A percentile compares a stretch with the other conserved stretches of the same genome.
Evolutionary conservation across 805 yeast genomes (phyloP).

Genomic region (Metschnikowia aberdeeniae): DNA sequence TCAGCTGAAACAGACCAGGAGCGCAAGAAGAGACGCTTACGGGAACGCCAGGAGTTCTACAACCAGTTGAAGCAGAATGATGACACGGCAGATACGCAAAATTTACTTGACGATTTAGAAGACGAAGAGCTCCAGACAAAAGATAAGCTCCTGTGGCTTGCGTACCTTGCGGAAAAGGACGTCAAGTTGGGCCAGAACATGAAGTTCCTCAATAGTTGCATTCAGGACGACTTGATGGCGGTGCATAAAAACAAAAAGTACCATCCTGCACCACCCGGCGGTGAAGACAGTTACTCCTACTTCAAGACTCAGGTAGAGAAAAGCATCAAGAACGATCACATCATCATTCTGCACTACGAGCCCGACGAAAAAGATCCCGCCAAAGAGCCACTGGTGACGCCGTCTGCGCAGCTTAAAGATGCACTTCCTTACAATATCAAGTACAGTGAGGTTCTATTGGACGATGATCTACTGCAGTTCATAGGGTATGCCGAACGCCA

Average conservation of each 20-base stretch:
- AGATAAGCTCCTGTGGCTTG: constrained; percentile 34
- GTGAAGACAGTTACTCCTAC: constrained; percentile 16
- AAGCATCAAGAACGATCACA: constrained; percentile 28
- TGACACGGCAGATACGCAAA: constrained; percentile 8
- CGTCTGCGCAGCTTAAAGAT: constrained; percentile 22
- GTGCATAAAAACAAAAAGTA: constrained; percentile 26
- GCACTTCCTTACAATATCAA: constrained; percentile 31
- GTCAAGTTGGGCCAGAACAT: constrained; percentile 35
- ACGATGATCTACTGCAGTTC: constrained; percentile 26
- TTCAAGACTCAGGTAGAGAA: constrained; percentile 23
- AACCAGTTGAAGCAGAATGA: constrained; percentile 33
- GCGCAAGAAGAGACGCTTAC: constrained; percentile 29
- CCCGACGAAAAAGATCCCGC: constrained; percentile 13
- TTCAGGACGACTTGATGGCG: constrained; percentile 24
- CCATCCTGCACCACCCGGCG: constrained; percentile 24
- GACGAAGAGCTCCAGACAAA: constrained; percentile 21
- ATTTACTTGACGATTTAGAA: constrained; percentile 20
- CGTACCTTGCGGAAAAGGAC: constrained; percentile 35
- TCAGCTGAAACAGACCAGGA: constrained; percentile 35
- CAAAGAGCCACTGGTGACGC: constrained; percentile 11
- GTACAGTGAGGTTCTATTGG: constrained; percentile 23
- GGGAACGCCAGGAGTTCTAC: constrained; percentile 38
- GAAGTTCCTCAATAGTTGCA: constrained; percentile 29
- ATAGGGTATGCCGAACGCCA: constrained; percentile 14
- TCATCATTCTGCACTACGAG: constrained; percentile 25